Evolutionary conservation across 2,329 filamentous ascomycete genomes (phyloP), one percentile per base, ranked within the genome.

Genomic region (Xylariaceae sp.): DNA sequence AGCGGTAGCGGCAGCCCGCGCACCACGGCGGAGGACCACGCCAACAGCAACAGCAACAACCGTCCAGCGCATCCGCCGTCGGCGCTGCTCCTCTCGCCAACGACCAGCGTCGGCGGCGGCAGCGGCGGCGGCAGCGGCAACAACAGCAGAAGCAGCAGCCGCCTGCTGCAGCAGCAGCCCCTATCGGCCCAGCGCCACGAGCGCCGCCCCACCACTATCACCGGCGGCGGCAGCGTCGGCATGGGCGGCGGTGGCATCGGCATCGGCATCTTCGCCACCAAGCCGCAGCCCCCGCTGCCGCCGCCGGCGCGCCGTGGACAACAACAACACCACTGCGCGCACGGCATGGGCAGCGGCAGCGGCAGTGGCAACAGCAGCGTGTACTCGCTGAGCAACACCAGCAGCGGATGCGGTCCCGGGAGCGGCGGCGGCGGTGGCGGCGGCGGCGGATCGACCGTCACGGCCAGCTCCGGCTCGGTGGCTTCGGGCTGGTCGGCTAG

Each of bases 1-100:
- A 12, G 21, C 21, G 21, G 21, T 23, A 33, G 32, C 13, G 19
- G 38, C 11, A 45, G 16, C 34, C 37, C 19, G 32, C 64, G 64
- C 26, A 59, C 62, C 0, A 40, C 58, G 4, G 61, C 61, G 4
- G 60, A 64, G 2, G 53, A 63, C 16, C 59, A 55, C 41, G 46
- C 57, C 0, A 57, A 61, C 0, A 58, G 56, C 1, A 55, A 53
- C 5, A 60, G 45, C 44, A 64, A 56, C 23, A n/a, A n/a, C n/a
- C n/a, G n/a, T n/a, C n/a, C n/a, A n/a, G n/a, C n/a, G n/a, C n/a
- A n/a, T n/a, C n/a, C n/a, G n/a, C n/a, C n/a, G n/a, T n/a, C n/a
- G n/a, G n/a, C n/a, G n/a, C n/a, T n/a, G n/a, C n/a, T n/a, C n/a
- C n/a, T n/a, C n/a, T n/a, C n/a, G n/a, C n/a, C n/a, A n/a, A n/a